Evolutionary conservation across 306 rosid species (phyloP), one percentile per base, ranked within the genome.

Genomic region (Cucumis sativus): DNA sequence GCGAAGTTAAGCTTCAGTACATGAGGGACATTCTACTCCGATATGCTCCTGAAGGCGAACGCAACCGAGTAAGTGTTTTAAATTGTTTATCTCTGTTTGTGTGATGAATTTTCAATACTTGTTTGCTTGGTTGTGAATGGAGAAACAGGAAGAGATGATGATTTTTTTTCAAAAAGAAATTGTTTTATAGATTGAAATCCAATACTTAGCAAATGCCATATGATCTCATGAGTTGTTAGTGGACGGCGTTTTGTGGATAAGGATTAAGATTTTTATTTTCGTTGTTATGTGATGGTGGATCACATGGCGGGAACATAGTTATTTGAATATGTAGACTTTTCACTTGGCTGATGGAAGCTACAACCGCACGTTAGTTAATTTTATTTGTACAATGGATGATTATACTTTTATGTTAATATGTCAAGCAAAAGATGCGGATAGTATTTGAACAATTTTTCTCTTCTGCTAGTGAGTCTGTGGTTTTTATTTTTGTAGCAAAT

Each of bases 21-120:
- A 89, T 95, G 97, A 86, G 87, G 65, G 82, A 75, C 83, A 89
- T 92, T 76, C 87, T 95, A 12, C 85, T 78, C 66, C 91, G 89
- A 1, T 95, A 95, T 85, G 82, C 86, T 6, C 87, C 95, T 11
- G 88, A 89, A 18, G 88, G 76, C 10, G 97, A 95, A 75, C 96
- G 97, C 77, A 52, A 54, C 78, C 96, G 97, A 71, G 99, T 95
- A 64, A n/a, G 86, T 54, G 1, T 40, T 55, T 61, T 39, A 20
- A 30, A 55, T 55, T 28, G 8, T 35, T 20, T 2, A 1, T 49
- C 35, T 40, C 16, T 23, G 1, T 47, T 15, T 56, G 20, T 23
- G 6, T 18, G 58, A 12, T 64, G 37, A 55, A 11, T 78, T 40
- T 43, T 20, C 56, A 25, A 20, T 66, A 18, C 20, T 20, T 66